These are phyloP conservation scores for Colletotrichum tanaceti DNA, from an alignment of 2,329 filamentous ascomycete species.

Conservation along the genomic window DNA sequence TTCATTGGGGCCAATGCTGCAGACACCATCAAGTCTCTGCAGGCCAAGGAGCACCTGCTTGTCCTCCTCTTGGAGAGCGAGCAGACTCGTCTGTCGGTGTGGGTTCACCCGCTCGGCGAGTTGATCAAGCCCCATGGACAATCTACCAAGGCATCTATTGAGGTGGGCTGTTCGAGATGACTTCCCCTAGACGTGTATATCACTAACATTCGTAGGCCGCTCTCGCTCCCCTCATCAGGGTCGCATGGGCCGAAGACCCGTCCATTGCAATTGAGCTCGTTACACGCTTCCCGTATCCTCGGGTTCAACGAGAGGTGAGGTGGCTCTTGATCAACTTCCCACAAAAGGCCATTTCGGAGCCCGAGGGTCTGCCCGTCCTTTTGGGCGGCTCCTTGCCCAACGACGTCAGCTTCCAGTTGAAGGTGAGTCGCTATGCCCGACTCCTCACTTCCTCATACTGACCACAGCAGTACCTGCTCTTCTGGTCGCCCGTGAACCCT, in stretches of 20 bases:
- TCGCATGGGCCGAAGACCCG: conserved; percentile 88
- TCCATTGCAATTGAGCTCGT: conserved; percentile 88
- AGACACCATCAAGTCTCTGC: conserved; percentile 72
- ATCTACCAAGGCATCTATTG: conserved; percentile 44
- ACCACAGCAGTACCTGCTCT: conserved; percentile 79
- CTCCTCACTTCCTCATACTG: conserved; percentile 42
- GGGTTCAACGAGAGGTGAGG: conserved; percentile 80
- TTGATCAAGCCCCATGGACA: conserved; percentile 51
- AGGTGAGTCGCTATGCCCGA: conserved; percentile 62
- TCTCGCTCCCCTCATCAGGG: conserved; percentile 74
- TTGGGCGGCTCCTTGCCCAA: conserved; percentile 80
- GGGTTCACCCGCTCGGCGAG: conserved; percentile 82
- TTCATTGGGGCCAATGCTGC: conserved; percentile 66
- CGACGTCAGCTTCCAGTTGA: conserved; percentile 87
- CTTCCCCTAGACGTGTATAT: background rate
- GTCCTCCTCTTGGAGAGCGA: conserved; percentile 86
- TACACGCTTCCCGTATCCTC: conserved; percentile 80
- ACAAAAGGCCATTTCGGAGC: conserved; percentile 82
- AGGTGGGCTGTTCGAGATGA: conserved; percentile 48
- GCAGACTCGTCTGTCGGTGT: conserved; percentile 83
- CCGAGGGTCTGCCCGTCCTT: conserved; percentile 85
- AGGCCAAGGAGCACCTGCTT: conserved; percentile 86
- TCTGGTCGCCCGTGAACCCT: conserved; percentile 92
- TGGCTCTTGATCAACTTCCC: conserved; percentile 85
- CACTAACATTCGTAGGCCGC: conserved; percentile 57